Conservation (phyloP, 306 rosid genomes). For the Begonia fuchsioides region DNA sequence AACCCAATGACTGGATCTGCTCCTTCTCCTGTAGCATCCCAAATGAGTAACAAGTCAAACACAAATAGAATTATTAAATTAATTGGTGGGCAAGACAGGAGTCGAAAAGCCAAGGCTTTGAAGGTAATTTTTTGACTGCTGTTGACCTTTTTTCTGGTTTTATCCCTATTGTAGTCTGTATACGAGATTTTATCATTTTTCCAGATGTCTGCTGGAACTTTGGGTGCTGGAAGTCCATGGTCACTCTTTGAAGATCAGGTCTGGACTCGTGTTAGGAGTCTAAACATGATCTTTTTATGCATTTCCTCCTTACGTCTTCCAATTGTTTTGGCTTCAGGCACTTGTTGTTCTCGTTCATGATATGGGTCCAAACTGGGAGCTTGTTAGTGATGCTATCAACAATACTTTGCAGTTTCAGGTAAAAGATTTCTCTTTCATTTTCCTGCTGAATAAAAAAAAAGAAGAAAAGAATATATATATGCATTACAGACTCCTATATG, state of each 20-base stretch:
- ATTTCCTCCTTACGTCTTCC: no score
- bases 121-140: conserved; percentile 35
- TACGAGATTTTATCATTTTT: conserved; percentile 4
- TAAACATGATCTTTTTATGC: no score
- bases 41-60: conserved; percentile 84
- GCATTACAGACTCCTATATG: no score
- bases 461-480: no score
- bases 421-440: conserved; percentile 1
- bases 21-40: conserved; percentile 94
- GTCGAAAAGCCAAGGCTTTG: conserved; percentile 50
- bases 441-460: no score
- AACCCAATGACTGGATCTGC: conserved; percentile 56
- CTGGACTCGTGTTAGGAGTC: neutral
- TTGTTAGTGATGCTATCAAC: conserved; percentile 84
- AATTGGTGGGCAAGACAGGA: conserved; percentile 83
- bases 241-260: conserved; percentile 94
- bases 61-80: conserved; percentile 67
- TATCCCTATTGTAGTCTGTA: no score
- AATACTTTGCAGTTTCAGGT: conserved; percentile 86
- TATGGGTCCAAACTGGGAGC: conserved; percentile 99
- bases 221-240: conserved; percentile 88
- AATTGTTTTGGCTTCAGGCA: conserved; percentile 22
- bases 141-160: no score
- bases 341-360: conserved; percentile 98
- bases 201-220: conserved; percentile 61